Evolutionary conservation across 352 stramenopile species (phyloP).

Genomic region (Globisporangium paroecandrum): DNA sequence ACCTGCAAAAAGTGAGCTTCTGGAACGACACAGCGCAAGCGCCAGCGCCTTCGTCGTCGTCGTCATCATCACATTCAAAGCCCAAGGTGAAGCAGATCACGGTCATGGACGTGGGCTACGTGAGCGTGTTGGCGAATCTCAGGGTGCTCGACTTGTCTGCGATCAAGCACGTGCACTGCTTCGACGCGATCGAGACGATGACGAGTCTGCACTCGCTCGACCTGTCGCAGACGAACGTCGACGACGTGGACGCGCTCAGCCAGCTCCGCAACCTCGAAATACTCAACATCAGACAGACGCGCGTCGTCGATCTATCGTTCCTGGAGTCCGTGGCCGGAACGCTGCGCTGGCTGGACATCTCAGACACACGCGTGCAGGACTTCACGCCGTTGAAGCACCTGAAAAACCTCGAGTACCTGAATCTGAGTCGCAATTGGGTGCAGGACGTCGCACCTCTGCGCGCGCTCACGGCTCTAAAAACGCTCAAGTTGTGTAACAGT

Average conservation of each 20-base stretch:
- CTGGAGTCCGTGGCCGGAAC: slow-evolving; percentile 22
- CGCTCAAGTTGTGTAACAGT: slow-evolving; percentile 35
- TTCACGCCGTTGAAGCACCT: slow-evolving; percentile 27
- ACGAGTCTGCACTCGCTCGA: slow-evolving; percentile 24
- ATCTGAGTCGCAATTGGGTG: slow-evolving; percentile 51
- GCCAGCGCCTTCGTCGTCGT: not conserved
- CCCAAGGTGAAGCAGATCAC: slow-evolving; percentile 21
- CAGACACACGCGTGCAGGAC: slow-evolving; percentile 37
- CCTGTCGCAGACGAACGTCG: slow-evolving; percentile 30
- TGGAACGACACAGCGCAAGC: slow-evolving; percentile 19
- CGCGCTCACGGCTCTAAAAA: slow-evolving; percentile 26
- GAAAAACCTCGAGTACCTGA: slow-evolving; percentile 28
- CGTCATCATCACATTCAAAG: not conserved
- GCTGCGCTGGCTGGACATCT: slow-evolving; percentile 38
- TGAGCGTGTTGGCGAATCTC: slow-evolving; percentile 27
- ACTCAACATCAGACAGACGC: slow-evolving; percentile 28
- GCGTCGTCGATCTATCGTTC: slow-evolving; percentile 27
- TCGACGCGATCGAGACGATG: slow-evolving; percentile 15
- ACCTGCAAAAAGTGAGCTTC: slow-evolving; percentile 31
- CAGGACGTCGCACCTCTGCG: slow-evolving; percentile 26
- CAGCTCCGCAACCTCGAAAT: slow-evolving; percentile 16
- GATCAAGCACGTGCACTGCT: slow-evolving; percentile 15
- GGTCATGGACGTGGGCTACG: slow-evolving; percentile 34
- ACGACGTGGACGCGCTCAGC: slow-evolving; percentile 17
- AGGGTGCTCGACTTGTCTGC: slow-evolving; percentile 24